Percentiles rank a stretch among this genome's conserved stretches.
These are phyloP conservation scores for Aspergillus baeticus DNA, from an alignment of 495 filamentous ascomycete species.

Conservation along the genomic window DNA sequence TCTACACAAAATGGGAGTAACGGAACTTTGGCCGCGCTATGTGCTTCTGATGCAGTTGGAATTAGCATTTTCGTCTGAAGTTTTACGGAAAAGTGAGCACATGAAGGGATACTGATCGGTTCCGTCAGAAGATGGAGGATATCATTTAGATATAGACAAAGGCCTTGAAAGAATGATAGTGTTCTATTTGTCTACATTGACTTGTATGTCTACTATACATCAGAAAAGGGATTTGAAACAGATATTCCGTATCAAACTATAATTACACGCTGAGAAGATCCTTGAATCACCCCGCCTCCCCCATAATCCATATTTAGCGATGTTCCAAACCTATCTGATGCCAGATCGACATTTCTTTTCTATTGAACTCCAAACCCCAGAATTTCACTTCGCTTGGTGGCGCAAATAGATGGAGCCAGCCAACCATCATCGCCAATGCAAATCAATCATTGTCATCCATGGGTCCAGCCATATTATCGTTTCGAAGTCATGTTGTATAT, in stretches of 20 bases:
- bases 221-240: no score
- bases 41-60: no score
- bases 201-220: no score
- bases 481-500: background rate
- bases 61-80: no score
- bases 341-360: background rate
- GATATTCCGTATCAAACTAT: background rate
- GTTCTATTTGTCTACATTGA: no score
- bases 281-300: background rate
- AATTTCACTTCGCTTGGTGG: background rate
- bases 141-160: no score
- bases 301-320: background rate
- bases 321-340: background rate
- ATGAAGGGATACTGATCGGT: no score
- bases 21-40: no score
- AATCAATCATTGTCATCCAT: slow-evolving; percentile 6
- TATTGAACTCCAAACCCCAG: slow-evolving; percentile 11
- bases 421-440: slow-evolving; percentile 12
- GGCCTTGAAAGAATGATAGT: no score
- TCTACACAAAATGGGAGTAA: no score
- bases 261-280: background rate
- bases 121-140: no score
- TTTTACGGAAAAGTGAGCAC: no score
- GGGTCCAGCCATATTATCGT: slow-evolving; percentile 5
- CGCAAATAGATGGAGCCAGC: slow-evolving; percentile 13